Evolutionary conservation across 1,139 yeast species (phyloP), one percentile per base, ranked within the genome.

Genomic region (Diutina siamensis): DNA sequence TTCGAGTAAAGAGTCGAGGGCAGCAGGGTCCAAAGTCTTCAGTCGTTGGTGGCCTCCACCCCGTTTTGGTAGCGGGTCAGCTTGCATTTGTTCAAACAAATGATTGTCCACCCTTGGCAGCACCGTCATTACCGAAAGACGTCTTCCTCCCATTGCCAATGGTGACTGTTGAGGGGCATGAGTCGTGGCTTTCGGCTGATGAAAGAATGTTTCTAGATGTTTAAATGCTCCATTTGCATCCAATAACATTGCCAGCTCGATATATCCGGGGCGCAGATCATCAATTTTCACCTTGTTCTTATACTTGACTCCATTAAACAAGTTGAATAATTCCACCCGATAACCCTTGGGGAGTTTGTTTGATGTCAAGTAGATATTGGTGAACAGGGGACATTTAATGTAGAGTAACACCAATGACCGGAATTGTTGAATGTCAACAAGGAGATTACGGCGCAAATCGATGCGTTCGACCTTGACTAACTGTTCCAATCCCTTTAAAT

Each of bases 261-360:
- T 74, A 49, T 79, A 72, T 1, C 85, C 84, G 0, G 85, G 84
- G 48, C 72, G 61, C 9, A 81, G 74, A 47, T 80, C 84, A 55
- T 79, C 84, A 45, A 79, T 71, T 52, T 72, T 68, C 50, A 78
- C 58, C 19, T 58, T 57, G 48, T 74, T 76, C 35, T 65, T 63
- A 75, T 27, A 67, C 32, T 38, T 38, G 5, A 38, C 73, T 13
- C 81, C 81, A 52, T 78, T 75, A 49, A 68, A 58, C 48, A 72
- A 55, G 55, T 78, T 76, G 58, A 78, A 78, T 28, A 78, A 54
- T 44, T 78, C 82, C 28, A 70, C 67, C 49, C 83, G 57, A 52
- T 72, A 38, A 1, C 42, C 42, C 70, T 52, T 76, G 71, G 20
- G 63, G 76, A 47, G 66, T 63, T 45, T 68, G 52, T 78, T 78